Conservation (phyloP, 805 yeast species). For the Nakazawaea wickerhamii region DNA sequence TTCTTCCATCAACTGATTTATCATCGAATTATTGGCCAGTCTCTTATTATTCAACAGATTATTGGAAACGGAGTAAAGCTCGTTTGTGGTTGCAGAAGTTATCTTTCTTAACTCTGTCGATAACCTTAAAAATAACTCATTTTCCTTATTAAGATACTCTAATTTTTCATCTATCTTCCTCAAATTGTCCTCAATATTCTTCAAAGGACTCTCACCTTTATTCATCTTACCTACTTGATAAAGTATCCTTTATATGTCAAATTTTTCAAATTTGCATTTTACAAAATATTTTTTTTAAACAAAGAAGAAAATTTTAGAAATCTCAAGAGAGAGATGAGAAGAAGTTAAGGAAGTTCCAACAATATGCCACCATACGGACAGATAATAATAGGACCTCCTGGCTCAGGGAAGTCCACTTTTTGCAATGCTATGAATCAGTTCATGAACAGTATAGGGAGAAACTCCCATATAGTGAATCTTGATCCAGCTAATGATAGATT, state of each 20-base stretch:
- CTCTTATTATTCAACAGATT: conserved; percentile 3
- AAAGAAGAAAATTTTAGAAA: neutral
- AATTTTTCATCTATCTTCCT: conserved; percentile 21
- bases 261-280: neutral
- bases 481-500: conserved; percentile 73
- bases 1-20: conserved; percentile 7
- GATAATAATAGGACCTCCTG: conserved; percentile 96
- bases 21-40: conserved; percentile 4
- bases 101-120: conserved; percentile 11
- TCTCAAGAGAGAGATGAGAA: neutral
- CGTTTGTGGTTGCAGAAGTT: conserved; percentile 3
- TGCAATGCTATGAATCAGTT: conserved; percentile 92
- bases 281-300: neutral
- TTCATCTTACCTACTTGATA: neutral
- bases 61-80: conserved; percentile 5
- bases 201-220: conserved; percentile 7
- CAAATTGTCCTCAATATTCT: conserved; percentile 17
- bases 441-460: conserved; percentile 89
- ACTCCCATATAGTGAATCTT: conserved; percentile 75
- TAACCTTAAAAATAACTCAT: conserved; percentile 23
- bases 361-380: conserved; percentile 69
- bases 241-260: neutral
- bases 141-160: conserved; percentile 28
- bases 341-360: neutral
- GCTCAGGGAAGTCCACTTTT: conserved; percentile 93